Conservation (phyloP, 2,329 filamentous ascomycete species). For the Cladosporium oxysporum region DNA sequence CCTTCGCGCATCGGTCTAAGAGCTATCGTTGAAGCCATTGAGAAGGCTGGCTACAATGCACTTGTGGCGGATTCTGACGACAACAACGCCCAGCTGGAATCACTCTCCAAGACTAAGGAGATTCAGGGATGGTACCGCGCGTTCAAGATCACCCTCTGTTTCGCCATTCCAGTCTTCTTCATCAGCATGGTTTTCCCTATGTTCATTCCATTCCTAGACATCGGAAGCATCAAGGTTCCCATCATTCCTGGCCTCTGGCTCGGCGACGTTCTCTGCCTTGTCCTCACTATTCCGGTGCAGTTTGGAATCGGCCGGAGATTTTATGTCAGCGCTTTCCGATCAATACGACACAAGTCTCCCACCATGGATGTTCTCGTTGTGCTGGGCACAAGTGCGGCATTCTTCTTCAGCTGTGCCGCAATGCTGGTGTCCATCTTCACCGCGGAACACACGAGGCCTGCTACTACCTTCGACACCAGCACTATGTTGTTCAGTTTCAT, state of each 20-base stretch:
- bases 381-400: slow-evolving; percentile 89
- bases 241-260: slow-evolving; percentile 76
- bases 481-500: slow-evolving; percentile 98
- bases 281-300: slow-evolving; percentile 87
- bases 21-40: slow-evolving; percentile 77
- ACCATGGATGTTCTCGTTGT: slow-evolving; percentile 98
- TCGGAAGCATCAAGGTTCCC: slow-evolving; percentile 67
- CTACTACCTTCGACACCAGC: slow-evolving; percentile 94
- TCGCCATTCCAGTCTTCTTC: slow-evolving; percentile 87
- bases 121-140: slow-evolving; percentile 89
- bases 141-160: slow-evolving; percentile 74
- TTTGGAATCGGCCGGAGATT: slow-evolving; percentile 96
- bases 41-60: slow-evolving; percentile 83
- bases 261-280: slow-evolving; percentile 80
- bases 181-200: slow-evolving; percentile 95
- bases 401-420: slow-evolving; percentile 86
- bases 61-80: slow-evolving; percentile 89
- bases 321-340: slow-evolving; percentile 91
- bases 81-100: slow-evolving; percentile 95
- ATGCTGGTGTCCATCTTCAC: slow-evolving; percentile 80
- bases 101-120: slow-evolving; percentile 91
- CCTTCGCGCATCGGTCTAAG: slow-evolving; percentile 74
- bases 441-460: slow-evolving; percentile 76
- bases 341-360: slow-evolving; percentile 82
- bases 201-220: slow-evolving; percentile 73